Base-by-base conservation (phyloP, 345 rosid genomes). In the Eucalyptus virginea region DNA sequence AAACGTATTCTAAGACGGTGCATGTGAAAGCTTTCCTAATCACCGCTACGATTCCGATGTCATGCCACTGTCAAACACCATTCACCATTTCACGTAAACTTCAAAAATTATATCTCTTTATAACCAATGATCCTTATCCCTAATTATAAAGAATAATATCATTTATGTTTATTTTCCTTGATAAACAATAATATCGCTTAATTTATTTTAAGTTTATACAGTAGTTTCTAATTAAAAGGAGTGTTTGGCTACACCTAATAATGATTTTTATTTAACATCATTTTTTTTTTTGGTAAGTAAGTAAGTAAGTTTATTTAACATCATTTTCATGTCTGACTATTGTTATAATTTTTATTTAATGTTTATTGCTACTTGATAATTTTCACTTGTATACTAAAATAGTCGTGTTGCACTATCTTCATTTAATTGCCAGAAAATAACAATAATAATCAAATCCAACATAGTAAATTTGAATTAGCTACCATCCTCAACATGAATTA, bases 41-140 rank as follows among this genome's bases (percentile, higher is more conserved):
- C 1, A 24, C 13, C 3, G 0, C 1, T 58, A 0, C 62, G 0
- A 58, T 58, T 24, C 1, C 0, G 30, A 24, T 56, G 30, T 56
- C 62, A 56, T 56, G 30, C 30, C 62, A 56, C 6, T 24, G 3
- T 58, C 11, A 58, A 58, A 58, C 62, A 24, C 30, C 30, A 58
- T 0, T 47, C 42, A 26, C 89, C 58, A 16, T 88, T 58, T 58
- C 28, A 24, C 2, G 14, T 58, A 58, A 58, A 58, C 30, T 3
- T 24, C 0, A 3, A 26, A 9, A 58, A 26, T 58, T 23, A 24
- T 56, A 58, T 58, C 14, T 58, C 62, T 58, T 56, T 0, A 56
- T 56, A 56, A 56, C 2, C 62, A 56, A 0, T 0, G 12, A 56
- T 56, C 2, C 28, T 58, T 24, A 58, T 24, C 30, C 62, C 6